A percentile compares a stretch with the other conserved stretches of the same genome.
Conservation (phyloP, 148 eudicot species). For the Linanthus parryae region DNA sequence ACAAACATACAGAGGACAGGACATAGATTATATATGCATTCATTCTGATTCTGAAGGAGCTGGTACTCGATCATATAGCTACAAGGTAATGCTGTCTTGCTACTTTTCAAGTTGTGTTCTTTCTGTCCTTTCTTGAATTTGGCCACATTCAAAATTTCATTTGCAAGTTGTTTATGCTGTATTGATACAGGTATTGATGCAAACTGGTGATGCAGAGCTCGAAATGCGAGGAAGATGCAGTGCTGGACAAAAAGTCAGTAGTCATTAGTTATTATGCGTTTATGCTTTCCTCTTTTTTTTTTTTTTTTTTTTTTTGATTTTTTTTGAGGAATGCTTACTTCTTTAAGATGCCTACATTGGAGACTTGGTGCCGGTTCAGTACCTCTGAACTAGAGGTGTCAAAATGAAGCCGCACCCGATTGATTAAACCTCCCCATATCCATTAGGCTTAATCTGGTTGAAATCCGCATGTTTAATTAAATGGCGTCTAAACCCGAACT, state of each 20-base stretch:
- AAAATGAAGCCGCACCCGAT: too few species aligned
- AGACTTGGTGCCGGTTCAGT: too few species aligned
- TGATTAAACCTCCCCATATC: too few species aligned
- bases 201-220: conserved; percentile 90
- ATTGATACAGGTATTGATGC: conserved; percentile 77
- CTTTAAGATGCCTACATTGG: too few species aligned
- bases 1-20: conserved; percentile 99
- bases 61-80: conserved; percentile 98
- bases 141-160: not conserved
- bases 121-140: not conserved
- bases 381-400: too few species aligned
- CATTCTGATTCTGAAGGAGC: conserved; percentile 95
- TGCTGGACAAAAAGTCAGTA: conserved; percentile 91
- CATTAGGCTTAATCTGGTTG: too few species aligned
- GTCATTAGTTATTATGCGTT: not conserved
- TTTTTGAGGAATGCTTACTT: too few species aligned
- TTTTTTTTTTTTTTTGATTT: not conserved
- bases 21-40: conserved; percentile 89
- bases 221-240: conserved; percentile 99
- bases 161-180: conserved; percentile 5
- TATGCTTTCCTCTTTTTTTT: not conserved
- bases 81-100: conserved; percentile 71
- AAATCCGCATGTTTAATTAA: too few species aligned
- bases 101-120: too few species aligned
- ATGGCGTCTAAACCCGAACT: too few species aligned